phyloP scores from a whole-genome alignment of 768 basidiomycete species.

The Lentinus brumalis region DNA sequence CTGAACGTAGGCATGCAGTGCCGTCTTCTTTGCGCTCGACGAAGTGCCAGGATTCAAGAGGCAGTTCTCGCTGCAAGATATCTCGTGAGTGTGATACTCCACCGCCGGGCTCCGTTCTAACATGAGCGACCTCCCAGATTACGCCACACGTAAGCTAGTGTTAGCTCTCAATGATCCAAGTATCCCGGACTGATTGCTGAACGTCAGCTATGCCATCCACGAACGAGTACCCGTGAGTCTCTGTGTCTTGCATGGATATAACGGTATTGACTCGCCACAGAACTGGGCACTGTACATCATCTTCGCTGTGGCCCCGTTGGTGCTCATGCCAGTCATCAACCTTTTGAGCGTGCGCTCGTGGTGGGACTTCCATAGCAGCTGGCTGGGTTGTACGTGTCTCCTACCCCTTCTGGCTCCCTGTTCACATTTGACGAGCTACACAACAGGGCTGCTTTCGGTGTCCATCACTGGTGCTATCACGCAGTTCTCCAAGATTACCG shows the following conservation, averaged over 20 bases:
- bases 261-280: background rate
- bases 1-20: conserved; percentile 40
- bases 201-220: conserved; percentile 60
- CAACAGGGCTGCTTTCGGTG: conserved; percentile 68
- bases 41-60: conserved; percentile 72
- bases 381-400: conserved; percentile 43
- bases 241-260: background rate
- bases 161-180: background rate
- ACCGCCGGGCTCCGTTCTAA: background rate
- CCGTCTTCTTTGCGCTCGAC: conserved; percentile 62
- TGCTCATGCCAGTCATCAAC: conserved; percentile 71
- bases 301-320: conserved; percentile 63
- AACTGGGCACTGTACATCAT: conserved; percentile 34
- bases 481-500: conserved; percentile 82
- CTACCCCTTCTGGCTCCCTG: background rate
- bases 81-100: conserved; percentile 52
- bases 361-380: conserved; percentile 87
- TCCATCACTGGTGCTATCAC: conserved; percentile 80
- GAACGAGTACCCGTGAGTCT: conserved; percentile 74
- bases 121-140: conserved; percentile 29
- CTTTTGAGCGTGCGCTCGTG: conserved; percentile 72
- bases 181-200: background rate
- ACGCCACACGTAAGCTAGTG: conserved; percentile 38
- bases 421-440: background rate
- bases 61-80: conserved; percentile 77